These are phyloP conservation scores for Saturnispora diversa DNA, from an alignment of 805 yeast genomes.

Conservation along the genomic window DNA sequence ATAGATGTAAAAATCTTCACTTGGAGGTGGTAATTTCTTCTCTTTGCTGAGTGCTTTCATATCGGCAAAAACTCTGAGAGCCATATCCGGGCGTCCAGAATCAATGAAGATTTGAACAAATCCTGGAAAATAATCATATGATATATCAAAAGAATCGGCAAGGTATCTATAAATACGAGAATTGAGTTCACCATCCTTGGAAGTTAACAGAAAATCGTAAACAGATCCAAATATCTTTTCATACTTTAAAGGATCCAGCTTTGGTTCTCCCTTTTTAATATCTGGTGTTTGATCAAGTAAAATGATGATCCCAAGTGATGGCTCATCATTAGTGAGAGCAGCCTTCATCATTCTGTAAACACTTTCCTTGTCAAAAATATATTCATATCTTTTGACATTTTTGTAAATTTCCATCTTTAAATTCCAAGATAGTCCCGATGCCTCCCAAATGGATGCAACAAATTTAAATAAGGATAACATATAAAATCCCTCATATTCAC, in stretches of 20 bases:
- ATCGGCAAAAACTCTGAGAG: constrained; percentile 53
- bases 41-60: constrained; percentile 48
- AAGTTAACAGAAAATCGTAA: constrained; percentile 10
- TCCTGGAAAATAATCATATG: constrained; percentile 51
- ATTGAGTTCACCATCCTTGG: constrained; percentile 32
- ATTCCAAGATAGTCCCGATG: constrained; percentile 15
- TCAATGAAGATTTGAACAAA: constrained; percentile 49
- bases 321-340: constrained; percentile 12
- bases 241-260: constrained; percentile 17
- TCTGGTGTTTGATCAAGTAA: constrained; percentile 17
- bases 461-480: constrained; percentile 24
- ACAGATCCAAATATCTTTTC: constrained; percentile 16
- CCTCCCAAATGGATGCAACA: constrained; percentile 19
- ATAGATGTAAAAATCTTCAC: constrained; percentile 48
- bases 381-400: constrained; percentile 35
- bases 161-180: constrained; percentile 53
- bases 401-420: constrained; percentile 30
- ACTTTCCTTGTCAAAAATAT: constrained; percentile 31
- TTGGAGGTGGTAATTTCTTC: constrained; percentile 44
- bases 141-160: constrained; percentile 47
- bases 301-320: constrained; percentile 13
- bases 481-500: constrained; percentile 26
- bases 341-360: constrained; percentile 31
- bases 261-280: constrained; percentile 31
- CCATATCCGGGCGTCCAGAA: constrained; percentile 49